phyloP scores from a whole-genome alignment of 1,284 basidiomycete species.

The Pseudozyma hubeiensis region DNA sequence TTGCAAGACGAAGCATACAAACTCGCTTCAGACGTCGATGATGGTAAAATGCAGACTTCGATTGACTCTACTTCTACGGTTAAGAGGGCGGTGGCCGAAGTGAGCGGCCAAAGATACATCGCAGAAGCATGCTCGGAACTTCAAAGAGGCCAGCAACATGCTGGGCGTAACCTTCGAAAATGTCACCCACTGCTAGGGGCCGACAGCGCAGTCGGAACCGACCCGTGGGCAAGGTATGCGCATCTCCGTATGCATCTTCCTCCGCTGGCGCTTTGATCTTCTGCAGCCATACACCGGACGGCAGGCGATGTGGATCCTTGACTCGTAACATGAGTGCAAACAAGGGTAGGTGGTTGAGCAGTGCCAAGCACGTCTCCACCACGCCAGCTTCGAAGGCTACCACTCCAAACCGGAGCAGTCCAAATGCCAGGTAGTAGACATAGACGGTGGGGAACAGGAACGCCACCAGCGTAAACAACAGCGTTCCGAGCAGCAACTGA shows the following conservation, averaged over 20 bases:
- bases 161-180: slow-evolving; percentile 50
- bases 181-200: slow-evolving; percentile 30
- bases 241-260: not conserved
- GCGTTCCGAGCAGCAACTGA: slow-evolving; percentile 91
- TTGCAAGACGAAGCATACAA: no score
- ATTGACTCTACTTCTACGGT: not conserved
- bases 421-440: slow-evolving; percentile 86
- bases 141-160: slow-evolving; percentile 43
- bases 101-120: slow-evolving; percentile 35
- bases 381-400: slow-evolving; percentile 30
- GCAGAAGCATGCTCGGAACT: slow-evolving; percentile 37
- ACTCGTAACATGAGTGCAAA: slow-evolving; percentile 86
- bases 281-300: slow-evolving; percentile 67
- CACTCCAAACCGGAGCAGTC: slow-evolving; percentile 73
- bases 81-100: slow-evolving; percentile 8
- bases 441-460: slow-evolving; percentile 91
- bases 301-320: slow-evolving; percentile 85
- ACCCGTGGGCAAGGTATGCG: slow-evolving; percentile 8
- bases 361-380: slow-evolving; percentile 67
- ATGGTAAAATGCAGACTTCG: no score
- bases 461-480: slow-evolving; percentile 89
- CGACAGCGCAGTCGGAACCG: slow-evolving; percentile 29
- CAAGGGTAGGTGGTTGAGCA: slow-evolving; percentile 89
- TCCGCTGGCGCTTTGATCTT: not conserved
- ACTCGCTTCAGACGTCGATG: no score